Evolutionary conservation across 768 basidiomycete genomes (phyloP).

Genomic region (Lyophyllum decastes): DNA sequence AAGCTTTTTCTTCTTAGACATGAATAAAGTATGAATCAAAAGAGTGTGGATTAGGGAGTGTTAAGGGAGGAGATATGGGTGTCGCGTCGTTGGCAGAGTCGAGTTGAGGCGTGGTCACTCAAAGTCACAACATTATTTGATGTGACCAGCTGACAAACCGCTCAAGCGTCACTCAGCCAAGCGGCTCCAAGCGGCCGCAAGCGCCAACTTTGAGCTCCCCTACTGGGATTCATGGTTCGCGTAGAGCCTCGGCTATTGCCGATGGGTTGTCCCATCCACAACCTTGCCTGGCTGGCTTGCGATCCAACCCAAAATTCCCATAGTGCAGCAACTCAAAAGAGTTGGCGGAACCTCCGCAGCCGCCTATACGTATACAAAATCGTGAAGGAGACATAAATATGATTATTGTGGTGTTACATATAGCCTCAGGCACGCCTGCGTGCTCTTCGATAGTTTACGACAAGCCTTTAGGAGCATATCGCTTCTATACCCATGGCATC

Average conservation of each 20-base stretch:
- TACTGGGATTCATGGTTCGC: no score
- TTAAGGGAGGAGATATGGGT: not conserved
- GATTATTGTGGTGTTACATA: not conserved
- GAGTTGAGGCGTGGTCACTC: not conserved
- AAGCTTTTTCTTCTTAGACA: not conserved
- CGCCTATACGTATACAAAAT: no score
- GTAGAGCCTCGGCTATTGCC: no score
- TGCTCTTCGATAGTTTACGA: not conserved
- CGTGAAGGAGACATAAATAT: not conserved
- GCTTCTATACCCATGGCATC: conserved; percentile 33
- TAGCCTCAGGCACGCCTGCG: not conserved
- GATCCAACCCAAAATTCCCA: no score
- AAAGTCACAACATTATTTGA: not conserved
- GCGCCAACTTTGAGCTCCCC: not conserved
- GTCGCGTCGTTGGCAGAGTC: not conserved
- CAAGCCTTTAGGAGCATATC: conserved; percentile 10
- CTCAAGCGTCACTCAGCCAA: no score
- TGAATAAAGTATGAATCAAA: not conserved
- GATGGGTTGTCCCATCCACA: no score
- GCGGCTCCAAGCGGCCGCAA: not conserved
- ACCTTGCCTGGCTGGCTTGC: no score
- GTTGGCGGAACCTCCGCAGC: no score
- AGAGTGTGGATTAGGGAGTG: not conserved
- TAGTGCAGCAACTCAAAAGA: no score
- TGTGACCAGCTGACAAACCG: not conserved